Evolutionary conservation across 2,329 filamentous ascomycete genomes (phyloP), one percentile per base, ranked within the genome.

Genomic region (Epichloe gansuensis): DNA sequence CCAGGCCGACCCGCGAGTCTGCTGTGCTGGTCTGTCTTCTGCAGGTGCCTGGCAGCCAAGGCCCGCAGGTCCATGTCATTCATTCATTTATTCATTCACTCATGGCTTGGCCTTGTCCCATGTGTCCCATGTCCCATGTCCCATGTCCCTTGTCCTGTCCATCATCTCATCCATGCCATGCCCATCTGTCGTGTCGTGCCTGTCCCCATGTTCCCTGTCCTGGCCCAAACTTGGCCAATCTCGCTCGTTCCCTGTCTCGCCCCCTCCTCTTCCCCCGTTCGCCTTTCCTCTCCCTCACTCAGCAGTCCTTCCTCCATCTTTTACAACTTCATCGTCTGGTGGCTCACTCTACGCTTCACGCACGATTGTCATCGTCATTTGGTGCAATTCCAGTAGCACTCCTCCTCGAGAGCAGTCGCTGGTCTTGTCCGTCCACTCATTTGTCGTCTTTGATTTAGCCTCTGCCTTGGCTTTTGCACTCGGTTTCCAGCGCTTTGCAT

Each of bases 341-440:
- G 50, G 53, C 47, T 17, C 38, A 48, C 45, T 41, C 42, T 49
- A 46, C 46, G 53, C 53, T 46, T 52, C 44, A 50, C 47, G 50
- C 51, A 52, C 50, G 43, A 50, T 45, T 31, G 44, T 39, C 50
- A 41, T 52, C 47, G 35, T 47, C 47, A 48, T 53, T 46, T 80
- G 77, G 77, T 72, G 69, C 77, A 73, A 77, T 77, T 76, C 77
- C 76, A 72, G 75, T 65, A 65, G 74, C 73, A 71, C 65, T 70
- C 72, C 71, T 72, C 60, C 62, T 67, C 66, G 54, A 60, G 67
- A 68, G 73, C 73, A 76, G 72, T 68, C 70, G 68, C 76, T 81
- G 78, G 77, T 76, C 69, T 78, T 69, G 75, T 65, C 77, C 76
- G 77, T 80, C 77, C 77, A 71, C 75, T 80, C 77, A 73, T 77